Evolutionary conservation across 768 basidiomycete species (phyloP).

Genomic region (Rhodotorula sphaerocarpa): DNA sequence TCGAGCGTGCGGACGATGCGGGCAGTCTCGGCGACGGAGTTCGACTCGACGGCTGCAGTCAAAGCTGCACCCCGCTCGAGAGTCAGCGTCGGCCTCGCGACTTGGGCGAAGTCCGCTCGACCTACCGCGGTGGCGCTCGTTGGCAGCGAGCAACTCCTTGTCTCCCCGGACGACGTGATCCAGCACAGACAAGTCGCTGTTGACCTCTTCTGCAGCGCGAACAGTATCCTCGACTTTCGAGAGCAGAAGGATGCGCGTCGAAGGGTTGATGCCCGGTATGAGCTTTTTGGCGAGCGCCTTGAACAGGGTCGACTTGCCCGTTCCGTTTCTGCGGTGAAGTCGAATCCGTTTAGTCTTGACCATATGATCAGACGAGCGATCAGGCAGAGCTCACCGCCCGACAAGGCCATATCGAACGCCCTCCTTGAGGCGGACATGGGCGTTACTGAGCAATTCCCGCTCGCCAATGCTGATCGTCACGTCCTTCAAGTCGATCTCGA

Average conservation of each 20-base stretch:
- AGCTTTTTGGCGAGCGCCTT: slow-evolving; percentile 48
- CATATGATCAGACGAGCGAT: too few relatives aligned
- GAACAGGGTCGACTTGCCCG: slow-evolving; percentile 43
- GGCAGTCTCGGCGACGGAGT: slow-evolving; percentile 1
- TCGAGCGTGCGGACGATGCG: slow-evolving; percentile 27
- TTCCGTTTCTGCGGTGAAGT: slow-evolving; percentile 41
- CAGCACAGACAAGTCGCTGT: slow-evolving; percentile 42
- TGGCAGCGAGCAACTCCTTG: slow-evolving; percentile 42
- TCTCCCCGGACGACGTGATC: slow-evolving; percentile 51
- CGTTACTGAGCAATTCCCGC: slow-evolving; percentile 52
- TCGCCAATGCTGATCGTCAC: slow-evolving; percentile 53
- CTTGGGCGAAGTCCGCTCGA: too few relatives aligned
- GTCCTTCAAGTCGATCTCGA: slow-evolving; percentile 53
- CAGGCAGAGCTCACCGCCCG: slow-evolving; percentile 40
- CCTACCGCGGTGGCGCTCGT: slow-evolving; percentile 40
- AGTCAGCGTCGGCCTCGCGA: too few relatives aligned
- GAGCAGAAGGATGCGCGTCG: slow-evolving; percentile 49
- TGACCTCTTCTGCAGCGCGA: slow-evolving; percentile 30
- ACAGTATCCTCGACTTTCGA: slow-evolving; percentile 45
- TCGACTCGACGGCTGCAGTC: too few relatives aligned
- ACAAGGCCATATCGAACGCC: slow-evolving; percentile 48
- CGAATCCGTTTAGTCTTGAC: too few relatives aligned
- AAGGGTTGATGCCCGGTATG: slow-evolving; percentile 50
- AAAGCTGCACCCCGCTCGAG: too few relatives aligned
- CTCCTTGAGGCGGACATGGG: slow-evolving; percentile 51